These are phyloP conservation scores for Irpex lacteus DNA, from an alignment of 1,284 basidiomycete genomes.

Conservation along the genomic window DNA sequence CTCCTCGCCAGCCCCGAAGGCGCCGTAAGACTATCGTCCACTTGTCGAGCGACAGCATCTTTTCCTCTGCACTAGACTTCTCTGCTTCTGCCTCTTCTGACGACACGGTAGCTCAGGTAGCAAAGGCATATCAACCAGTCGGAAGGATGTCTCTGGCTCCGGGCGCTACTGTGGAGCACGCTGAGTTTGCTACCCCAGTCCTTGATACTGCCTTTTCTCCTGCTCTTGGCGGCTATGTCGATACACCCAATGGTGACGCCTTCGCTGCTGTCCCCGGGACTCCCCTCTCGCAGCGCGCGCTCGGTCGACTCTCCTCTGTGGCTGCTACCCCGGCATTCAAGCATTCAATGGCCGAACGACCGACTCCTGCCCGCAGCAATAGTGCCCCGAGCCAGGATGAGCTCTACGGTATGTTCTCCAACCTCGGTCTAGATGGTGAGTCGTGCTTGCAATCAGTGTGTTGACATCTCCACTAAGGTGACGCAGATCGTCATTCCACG, in stretches of 20 bases:
- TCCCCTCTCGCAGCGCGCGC: background rate
- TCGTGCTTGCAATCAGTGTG: background rate
- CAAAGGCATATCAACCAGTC: constrained; percentile 1
- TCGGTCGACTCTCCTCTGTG: background rate
- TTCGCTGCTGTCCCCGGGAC: background rate
- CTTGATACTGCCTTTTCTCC: constrained; percentile 18
- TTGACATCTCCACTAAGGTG: background rate
- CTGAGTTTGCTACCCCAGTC: background rate
- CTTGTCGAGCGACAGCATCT: constrained; percentile 31
- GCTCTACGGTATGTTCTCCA: constrained; percentile 29
- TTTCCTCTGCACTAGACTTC: constrained; percentile 34
- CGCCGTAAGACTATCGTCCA: constrained; percentile 27
- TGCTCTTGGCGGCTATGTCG: constrained; percentile 1
- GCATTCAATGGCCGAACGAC: background rate
- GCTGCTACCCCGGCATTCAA: background rate
- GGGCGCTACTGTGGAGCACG: background rate
- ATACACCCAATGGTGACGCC: background rate
- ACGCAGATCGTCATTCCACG: background rate
- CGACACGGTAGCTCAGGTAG: constrained; percentile 7
- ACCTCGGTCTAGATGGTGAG: constrained; percentile 30
- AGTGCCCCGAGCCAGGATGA: constrained; percentile 24
- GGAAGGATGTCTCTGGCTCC: constrained; percentile 9
- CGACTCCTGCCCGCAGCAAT: constrained; percentile 2
- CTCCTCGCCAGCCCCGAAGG: constrained; percentile 19
- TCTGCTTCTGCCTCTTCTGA: constrained; percentile 23